Conservation (phyloP, 257 asterid genomes). For the Coffea canephora region DNA sequence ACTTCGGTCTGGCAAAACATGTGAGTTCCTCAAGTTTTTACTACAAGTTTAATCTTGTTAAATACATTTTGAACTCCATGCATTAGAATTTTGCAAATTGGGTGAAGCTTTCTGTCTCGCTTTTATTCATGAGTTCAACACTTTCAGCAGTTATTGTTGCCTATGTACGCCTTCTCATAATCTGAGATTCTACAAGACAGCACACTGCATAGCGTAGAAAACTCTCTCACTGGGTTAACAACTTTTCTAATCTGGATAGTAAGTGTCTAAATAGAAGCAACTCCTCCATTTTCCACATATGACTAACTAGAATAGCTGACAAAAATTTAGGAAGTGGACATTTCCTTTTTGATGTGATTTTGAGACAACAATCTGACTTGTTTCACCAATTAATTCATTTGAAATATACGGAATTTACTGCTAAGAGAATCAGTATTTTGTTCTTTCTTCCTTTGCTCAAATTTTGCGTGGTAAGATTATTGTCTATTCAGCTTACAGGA, state of each 20-base stretch:
- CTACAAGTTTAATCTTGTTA: slow-evolving; percentile 6
- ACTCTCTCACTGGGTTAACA: not conserved
- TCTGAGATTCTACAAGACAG: not conserved
- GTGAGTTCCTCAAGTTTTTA: slow-evolving; percentile 43
- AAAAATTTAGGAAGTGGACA: not conserved
- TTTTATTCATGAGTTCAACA: not conserved
- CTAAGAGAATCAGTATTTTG: not conserved
- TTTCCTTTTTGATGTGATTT: not conserved
- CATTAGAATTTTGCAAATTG: not conserved
- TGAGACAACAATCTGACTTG: not conserved
- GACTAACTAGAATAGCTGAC: not conserved
- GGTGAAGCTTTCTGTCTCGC: not conserved
- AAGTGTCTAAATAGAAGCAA: not conserved
- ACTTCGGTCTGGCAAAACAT: slow-evolving; percentile 90
- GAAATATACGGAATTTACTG: not conserved
- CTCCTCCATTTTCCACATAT: not conserved
- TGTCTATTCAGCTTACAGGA: slow-evolving; percentile 49
- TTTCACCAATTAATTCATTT: not conserved
- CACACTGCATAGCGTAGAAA: not conserved
- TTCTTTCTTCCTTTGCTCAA: not conserved
- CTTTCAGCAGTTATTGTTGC: not conserved
- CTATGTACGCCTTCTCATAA: not conserved
- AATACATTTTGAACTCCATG: not conserved
- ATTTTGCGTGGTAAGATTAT: not conserved
- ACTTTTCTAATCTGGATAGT: not conserved